These are phyloP conservation scores for Musa schizocarpa DNA, from an alignment of 176 grass and related monocot species.

Conservation along the genomic window DNA sequence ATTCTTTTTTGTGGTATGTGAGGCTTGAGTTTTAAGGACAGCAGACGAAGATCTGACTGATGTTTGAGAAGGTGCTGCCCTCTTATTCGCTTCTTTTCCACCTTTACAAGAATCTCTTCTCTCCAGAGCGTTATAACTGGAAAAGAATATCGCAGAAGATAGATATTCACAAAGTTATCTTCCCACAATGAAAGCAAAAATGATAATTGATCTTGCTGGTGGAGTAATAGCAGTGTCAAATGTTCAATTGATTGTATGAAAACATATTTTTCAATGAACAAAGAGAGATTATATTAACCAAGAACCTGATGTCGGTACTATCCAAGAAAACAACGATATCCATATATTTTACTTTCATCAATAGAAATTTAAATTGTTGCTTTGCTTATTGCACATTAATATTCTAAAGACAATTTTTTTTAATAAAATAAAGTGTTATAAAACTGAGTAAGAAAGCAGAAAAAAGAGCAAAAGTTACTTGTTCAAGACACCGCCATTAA, in stretches of 20 bases:
- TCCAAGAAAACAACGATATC: neutral
- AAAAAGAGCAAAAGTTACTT: constrained; percentile 31
- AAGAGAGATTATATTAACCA: neutral
- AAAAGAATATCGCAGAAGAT: neutral
- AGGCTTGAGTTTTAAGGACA: constrained; percentile 37
- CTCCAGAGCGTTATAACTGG: constrained; percentile 72
- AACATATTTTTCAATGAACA: too few species aligned
- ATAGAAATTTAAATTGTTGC: too few species aligned
- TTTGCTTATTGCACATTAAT: too few species aligned
- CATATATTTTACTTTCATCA: too few species aligned
- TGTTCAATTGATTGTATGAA: neutral
- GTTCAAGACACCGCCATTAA: constrained; percentile 41
- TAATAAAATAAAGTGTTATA: too few species aligned
- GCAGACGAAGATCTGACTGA: constrained; percentile 39
- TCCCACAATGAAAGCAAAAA: neutral
- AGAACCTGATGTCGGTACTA: neutral
- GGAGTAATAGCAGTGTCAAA: neutral
- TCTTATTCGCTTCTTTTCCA: constrained; percentile 87
- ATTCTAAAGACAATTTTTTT: too few species aligned
- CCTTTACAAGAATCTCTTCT: constrained; percentile 85
- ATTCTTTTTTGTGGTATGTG: constrained; percentile 34
- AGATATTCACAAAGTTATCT: neutral
- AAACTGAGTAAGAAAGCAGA: neutral
- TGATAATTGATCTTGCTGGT: neutral
- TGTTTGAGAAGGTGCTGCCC: constrained; percentile 44